Evolutionary conservation across 73 alveolate species (phyloP), one percentile per base, ranked within the genome.

Genomic region (Paramecium tetraurelia): DNA sequence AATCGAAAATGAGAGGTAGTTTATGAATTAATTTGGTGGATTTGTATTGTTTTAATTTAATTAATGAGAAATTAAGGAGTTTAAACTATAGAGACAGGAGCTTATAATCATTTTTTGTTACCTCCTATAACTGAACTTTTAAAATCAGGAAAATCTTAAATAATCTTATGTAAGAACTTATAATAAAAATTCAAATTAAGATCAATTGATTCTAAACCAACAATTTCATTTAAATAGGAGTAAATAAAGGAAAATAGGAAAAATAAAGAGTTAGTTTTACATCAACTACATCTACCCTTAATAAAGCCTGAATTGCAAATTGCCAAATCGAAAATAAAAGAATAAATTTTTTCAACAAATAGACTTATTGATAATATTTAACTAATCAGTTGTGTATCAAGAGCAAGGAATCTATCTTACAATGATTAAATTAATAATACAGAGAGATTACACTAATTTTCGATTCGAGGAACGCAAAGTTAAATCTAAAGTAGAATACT

Each of bases 81-180:
- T 63, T 27, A 63, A 63, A 63, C 84, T 3, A 63, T 63, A 31
- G 84, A 63, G 27, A 27, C 84, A 24, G 84, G 50, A 20, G 50
- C 50, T 7, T 33, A 11, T 33, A 31, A 63, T 41, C 24, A 27
- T 12, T 27, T 33, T 31, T 10, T 27, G 31, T 63, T 63, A 27
- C 80, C 80, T 59, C 80, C 80, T 59, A 59, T 59, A 11, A 59
- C 80, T 27, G 80, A 59, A 21, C 80, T 48, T 10, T 59, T 59
- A 59, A 59, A 59, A 22, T 27, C 80, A 59, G 43, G 43, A 59
- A 33, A 22, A 59, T 59, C 36, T 10, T 59, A 59, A 59, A 59
- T 24, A 5, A 59, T 27, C 0, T 27, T 1, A 33, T n/a, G 48
- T 59, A 59, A 59, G 43, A 59, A 50, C 63, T 50, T 31, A 22